Base-by-base conservation (phyloP, 2,329 filamentous ascomycete species). In the Colletotrichum spaethianum region DNA sequence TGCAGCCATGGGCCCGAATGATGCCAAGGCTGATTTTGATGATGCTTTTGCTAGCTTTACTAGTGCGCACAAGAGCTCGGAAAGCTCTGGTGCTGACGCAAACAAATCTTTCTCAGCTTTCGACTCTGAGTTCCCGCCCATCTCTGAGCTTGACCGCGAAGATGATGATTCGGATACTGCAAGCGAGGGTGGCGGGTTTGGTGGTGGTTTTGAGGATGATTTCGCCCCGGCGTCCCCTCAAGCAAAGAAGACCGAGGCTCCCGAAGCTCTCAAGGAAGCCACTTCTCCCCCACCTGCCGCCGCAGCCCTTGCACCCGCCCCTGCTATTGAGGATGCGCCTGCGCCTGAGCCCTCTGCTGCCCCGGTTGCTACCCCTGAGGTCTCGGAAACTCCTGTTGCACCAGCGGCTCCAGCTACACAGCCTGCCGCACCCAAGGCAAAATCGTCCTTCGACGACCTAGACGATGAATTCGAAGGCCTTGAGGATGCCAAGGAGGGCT, bases 141-240 rank as follows among this genome's bases (percentile, higher is more conserved):
- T 98, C 72, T 92, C 93, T n/a, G 94, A 96, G 79, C 84, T 98
- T 70, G 93, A 93, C 73, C 88, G 91, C 38, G 93, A 95, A 69
- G 70, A 72, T 12, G 70, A 72, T 26, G 93, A 97, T n/a, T 95
- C 93, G 38, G 94, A 97, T 70, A 93, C 92, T 38, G 92, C 91
- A 66, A 93, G 90, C 72, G 93, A 94, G 59, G 89, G 90, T 60
- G 94, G 94, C 52, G 94, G 95, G 0, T 98, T 98, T 79, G 96
- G 90, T 59, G 94, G 94, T 50, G 94, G 95, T 0, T 98, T 98
- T 79, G 96, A 97, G 61, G 96, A 99, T 79, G 93, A 98, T 81
- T 98, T 98, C 79, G 92, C 93, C 0, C 91, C 93, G 18, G 88
- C 89, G 2, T 88, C 88, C 5, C 85, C 86, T 31, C 79, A 80